Conservation (phyloP, 257 asterid genomes). For the Coffea canephora region DNA sequence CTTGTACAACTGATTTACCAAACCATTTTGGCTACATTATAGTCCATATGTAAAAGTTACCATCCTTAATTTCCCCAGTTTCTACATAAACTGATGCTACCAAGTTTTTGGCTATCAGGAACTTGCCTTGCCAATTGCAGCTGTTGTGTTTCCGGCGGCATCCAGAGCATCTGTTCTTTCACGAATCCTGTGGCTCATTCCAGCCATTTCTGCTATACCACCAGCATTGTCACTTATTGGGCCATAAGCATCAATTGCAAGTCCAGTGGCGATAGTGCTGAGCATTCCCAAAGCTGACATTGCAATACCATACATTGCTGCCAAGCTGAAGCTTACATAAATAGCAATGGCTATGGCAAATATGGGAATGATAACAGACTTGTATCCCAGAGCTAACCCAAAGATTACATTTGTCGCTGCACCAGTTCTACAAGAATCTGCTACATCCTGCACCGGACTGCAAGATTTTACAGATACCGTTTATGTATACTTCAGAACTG, state of each 20-base stretch:
- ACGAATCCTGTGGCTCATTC: constrained; percentile 88
- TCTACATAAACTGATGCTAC: neutral
- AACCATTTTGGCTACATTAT: no score
- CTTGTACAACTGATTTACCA: neutral
- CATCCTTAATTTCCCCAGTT: constrained; percentile 10
- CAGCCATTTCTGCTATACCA: constrained; percentile 97
- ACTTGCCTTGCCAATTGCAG: constrained; percentile 89
- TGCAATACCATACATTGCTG: constrained; percentile 93
- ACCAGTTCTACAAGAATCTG: constrained; percentile 96
- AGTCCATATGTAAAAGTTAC: neutral
- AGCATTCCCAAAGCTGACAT: constrained; percentile 92
- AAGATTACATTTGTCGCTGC: constrained; percentile 92
- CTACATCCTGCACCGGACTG: constrained; percentile 86
- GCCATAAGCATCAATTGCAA: constrained; percentile 93
- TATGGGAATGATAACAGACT: constrained; percentile 88
- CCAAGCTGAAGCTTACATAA: constrained; percentile 76
- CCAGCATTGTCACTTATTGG: constrained; percentile 97
- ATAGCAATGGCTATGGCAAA: constrained; percentile 80
- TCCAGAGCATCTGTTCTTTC: constrained; percentile 98
- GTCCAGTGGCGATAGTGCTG: constrained; percentile 91
- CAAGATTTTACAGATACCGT: neutral
- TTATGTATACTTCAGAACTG: constrained; percentile 7
- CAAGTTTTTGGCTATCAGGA: neutral
- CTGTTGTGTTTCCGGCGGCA: constrained; percentile 96
- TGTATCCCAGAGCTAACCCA: constrained; percentile 92